Evolutionary conservation across 2,329 filamentous ascomycete genomes (phyloP).

Genomic region (Coleophoma cylindrospora): DNA sequence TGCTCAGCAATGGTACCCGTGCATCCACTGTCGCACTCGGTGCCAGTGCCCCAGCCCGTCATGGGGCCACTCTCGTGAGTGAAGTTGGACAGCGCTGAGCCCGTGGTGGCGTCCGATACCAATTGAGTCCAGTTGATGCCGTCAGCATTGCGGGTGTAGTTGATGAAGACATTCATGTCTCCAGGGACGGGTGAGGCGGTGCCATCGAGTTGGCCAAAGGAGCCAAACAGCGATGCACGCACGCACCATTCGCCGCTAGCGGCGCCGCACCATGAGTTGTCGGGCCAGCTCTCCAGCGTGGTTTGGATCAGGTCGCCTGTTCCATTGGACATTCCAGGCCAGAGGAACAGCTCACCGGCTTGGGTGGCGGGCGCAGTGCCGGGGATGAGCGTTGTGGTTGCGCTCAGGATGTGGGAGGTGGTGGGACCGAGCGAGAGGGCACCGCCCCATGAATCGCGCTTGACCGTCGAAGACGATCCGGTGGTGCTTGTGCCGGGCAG

Average conservation of each 20-base stretch:
- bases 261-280: conserved; percentile 36
- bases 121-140: conserved; percentile 17
- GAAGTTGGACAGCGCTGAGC: conserved; percentile 28
- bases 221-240: conserved; percentile 33
- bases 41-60: conserved; percentile 34
- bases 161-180: conserved; percentile 24
- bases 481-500: too few species aligned
- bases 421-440: conserved; percentile 31
- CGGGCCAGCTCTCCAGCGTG: conserved; percentile 34
- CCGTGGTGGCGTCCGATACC: conserved; percentile 31
- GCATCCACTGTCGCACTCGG: conserved; percentile 32
- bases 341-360: conserved; percentile 34
- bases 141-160: conserved; percentile 20
- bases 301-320: conserved; percentile 37
- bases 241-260: conserved; percentile 33
- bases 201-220: conserved; percentile 33
- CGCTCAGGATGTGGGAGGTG: conserved; percentile 32
- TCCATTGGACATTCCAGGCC: conserved; percentile 40
- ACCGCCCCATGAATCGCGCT: conserved; percentile 30
- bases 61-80: conserved; percentile 31
- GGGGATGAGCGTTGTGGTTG: conserved; percentile 32
- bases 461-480: too few species aligned
- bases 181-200: conserved; percentile 17
- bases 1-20: conserved; percentile 32
- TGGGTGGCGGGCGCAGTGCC: conserved; percentile 31